Base-by-base conservation (phyloP, 345 rosid species). In the Iberis pinnata region DNA sequence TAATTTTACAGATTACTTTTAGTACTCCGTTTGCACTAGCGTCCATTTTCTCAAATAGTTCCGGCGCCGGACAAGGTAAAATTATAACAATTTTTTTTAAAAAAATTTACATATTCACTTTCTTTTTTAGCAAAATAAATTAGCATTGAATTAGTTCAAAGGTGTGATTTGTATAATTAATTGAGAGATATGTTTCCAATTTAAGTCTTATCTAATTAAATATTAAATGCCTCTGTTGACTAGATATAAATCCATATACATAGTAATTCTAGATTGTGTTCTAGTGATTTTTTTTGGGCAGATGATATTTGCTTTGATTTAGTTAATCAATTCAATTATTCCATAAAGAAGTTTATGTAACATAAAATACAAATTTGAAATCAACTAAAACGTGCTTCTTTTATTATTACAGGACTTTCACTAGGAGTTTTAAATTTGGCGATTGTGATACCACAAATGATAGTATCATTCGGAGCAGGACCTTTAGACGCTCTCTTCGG, bases 391-490 rank as follows among this genome's bases (percentile, higher is more conserved):
- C 7, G 16, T 32, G 24, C 5, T 11, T 31, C 16, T 5, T 20
- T 10, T 22, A 13, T 37, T 6, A 7, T 22, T 22, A 22, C 51
- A 89, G 96, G 96, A 18, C 92, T 90, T 57, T 84, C 98, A 0
- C 39, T 86, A 55, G 96, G 95, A 14, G 82, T 90, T 52, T 70
- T 90, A 15, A 90, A 90, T 73, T 65, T 84, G 39, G 80, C 89
- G 4, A 80, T 90, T 11, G 92, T 84, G 20, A 36, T 84, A 37
- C 98, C 98, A 8, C 96, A 90, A 50, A 60, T 58, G 65, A 60
- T 60, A 14, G 18, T 67, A 33, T 53, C 62, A 61, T 36, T 48
- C 0, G 51, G 57, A 47, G 33, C 35, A 12, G 49, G 61, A 20
- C 67, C 38, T 6, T 20, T 60, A 7, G 56, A 61, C 29, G 55